These are phyloP conservation scores for Biscogniauxia sp. DNA, from an alignment of 2,329 filamentous ascomycete genomes.

Conservation along the genomic window DNA sequence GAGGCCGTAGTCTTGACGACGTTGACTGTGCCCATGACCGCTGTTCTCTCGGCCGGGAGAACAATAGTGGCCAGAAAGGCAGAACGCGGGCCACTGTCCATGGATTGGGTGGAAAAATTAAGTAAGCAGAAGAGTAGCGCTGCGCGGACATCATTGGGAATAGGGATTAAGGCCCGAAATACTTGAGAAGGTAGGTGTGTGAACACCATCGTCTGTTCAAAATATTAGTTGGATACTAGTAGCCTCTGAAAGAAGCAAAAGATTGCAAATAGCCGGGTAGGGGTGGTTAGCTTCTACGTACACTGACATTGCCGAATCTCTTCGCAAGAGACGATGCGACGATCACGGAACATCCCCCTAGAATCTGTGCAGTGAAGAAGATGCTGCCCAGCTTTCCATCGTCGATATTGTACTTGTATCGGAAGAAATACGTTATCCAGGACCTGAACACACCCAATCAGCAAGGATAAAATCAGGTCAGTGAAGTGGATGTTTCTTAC, in stretches of 20 bases:
- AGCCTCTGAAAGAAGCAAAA: constrained; percentile 24
- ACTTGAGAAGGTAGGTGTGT: constrained; percentile 69
- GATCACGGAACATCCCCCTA: constrained; percentile 51
- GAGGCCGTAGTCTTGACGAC: constrained; percentile 65
- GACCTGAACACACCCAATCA: constrained; percentile 47
- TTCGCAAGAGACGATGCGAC: constrained; percentile 54
- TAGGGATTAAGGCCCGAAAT: constrained; percentile 60
- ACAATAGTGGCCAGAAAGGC: constrained; percentile 68
- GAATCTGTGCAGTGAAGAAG: constrained; percentile 53
- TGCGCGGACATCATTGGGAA: constrained; percentile 50
- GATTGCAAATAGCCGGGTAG: background rate
- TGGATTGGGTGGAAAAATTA: constrained; percentile 60
- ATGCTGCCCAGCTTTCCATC: constrained; percentile 51
- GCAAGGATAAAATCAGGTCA: constrained; percentile 29
- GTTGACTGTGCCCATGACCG: constrained; percentile 69
- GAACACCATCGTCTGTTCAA: constrained; percentile 67
- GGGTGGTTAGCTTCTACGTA: constrained; percentile 44
- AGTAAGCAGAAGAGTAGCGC: constrained; percentile 61
- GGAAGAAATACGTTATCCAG: constrained; percentile 58
- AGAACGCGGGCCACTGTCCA: constrained; percentile 69
- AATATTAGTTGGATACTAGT: constrained; percentile 4
- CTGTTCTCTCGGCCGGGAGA: constrained; percentile 63
- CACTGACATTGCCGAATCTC: constrained; percentile 61
- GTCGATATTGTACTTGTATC: constrained; percentile 44
- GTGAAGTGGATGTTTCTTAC: constrained; percentile 43